Percentiles rank a stretch among this genome's conserved stretches.
Evolutionary conservation across 2,329 filamentous ascomycete species (phyloP).

Genomic region (Apiospora koreana): DNA sequence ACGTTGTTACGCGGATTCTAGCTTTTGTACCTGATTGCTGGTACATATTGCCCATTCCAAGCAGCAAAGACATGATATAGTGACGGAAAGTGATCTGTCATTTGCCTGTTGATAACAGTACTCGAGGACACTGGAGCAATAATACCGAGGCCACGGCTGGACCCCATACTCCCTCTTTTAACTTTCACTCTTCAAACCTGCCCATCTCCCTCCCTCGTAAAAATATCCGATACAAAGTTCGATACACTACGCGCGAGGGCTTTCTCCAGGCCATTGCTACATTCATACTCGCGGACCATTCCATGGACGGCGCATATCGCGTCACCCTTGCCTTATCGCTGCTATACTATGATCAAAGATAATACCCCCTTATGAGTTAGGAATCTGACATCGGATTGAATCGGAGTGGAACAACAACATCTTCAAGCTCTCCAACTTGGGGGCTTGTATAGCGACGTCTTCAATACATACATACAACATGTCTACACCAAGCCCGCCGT

Average conservation of each 20-base stretch:
- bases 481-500: conserved; percentile 30
- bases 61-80: not conserved
- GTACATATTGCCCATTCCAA: conserved; percentile 1
- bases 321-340: conserved; percentile 24
- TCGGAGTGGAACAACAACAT: not conserved
- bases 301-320: conserved; percentile 32
- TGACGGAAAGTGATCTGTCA: not conserved
- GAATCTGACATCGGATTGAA: not conserved
- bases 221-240: conserved; percentile 15
- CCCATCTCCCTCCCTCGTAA: conserved; percentile 10
- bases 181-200: not conserved
- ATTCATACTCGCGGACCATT: conserved; percentile 17
- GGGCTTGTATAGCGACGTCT: not conserved
- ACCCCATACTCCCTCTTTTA: not conserved
- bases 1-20: not conserved
- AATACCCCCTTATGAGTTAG: conserved; percentile 14
- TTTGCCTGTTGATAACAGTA: not conserved
- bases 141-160: not conserved
- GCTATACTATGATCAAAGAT: conserved; percentile 29
- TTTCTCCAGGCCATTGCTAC: not conserved
- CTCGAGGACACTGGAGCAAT: not conserved
- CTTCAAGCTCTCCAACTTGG: not conserved
- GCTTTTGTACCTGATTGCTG: not conserved
- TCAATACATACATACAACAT: conserved; percentile 18
- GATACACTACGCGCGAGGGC: not conserved